Evolutionary conservation across 352 stramenopile species (phyloP), one percentile per base, ranked within the genome.

Genomic region (Globisporangium barbulae): DNA sequence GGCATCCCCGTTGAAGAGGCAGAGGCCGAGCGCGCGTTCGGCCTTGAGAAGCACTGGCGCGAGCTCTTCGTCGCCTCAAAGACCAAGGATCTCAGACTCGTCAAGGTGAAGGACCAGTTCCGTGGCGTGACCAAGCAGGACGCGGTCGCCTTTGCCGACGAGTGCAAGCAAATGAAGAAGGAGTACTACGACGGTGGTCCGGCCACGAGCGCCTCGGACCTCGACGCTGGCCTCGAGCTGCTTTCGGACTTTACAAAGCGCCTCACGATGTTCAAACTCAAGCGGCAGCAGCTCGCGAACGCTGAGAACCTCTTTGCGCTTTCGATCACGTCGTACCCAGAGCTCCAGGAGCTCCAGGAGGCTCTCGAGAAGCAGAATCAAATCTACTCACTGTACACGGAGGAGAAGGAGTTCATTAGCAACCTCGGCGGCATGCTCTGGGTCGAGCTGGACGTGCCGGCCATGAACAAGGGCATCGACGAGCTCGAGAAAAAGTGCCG

Each of bases 41-140:
- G 67, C 0, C 75, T 98, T 2, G 87, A 96, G 44, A 72, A 78
- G 21, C 73, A 81, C 22, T 98, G 94, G 94, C 80, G 84, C 2
- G 74, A 73, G 0, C 64, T 98, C 7, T 90, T 89, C 53, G 49
- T 96, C 1, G 65, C 85, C 0, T 84, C 89, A 13, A 97, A 97
- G 65, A 98, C 95, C 0, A 97, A 97, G 67, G 93, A 98, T 53
- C 61, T 98, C 49, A 76, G 96, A 0, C 85, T 98, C 15, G 81
- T 97, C 4, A 83, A 89, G n/a, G 92, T 98, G 7, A 98, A 98
- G 71, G 90, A 97, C 33, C 76, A 98, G 59, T 98, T 98, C 67
- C 81, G 91, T 19, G 87, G 94, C 35, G 94, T 98, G 10, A 98
- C 96, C 0, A 96, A 97, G 66, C 71, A 97, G 61, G 85, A 98